Evolutionary conservation across 2,329 filamentous ascomycete genomes (phyloP).

Genomic region (Apiospora marii): DNA sequence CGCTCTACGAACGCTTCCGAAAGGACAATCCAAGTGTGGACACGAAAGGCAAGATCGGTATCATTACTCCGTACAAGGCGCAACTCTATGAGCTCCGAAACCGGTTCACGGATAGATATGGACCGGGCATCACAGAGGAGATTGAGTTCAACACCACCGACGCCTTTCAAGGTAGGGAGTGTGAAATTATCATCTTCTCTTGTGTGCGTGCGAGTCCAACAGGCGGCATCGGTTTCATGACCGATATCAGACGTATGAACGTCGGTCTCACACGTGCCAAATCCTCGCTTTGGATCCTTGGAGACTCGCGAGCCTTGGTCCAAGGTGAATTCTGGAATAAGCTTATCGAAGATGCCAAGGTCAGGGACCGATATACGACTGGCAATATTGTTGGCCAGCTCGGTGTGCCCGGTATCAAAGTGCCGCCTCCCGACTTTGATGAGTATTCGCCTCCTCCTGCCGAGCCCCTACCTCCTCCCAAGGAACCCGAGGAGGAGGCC

Average conservation of each 20-base stretch:
- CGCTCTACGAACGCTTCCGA: slow-evolving; percentile 81
- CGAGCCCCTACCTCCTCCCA: not conserved
- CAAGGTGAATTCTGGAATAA: slow-evolving; percentile 92
- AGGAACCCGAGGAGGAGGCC: not conserved
- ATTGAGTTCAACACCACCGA: slow-evolving; percentile 99
- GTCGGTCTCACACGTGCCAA: slow-evolving; percentile 97
- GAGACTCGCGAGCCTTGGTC: slow-evolving; percentile 85
- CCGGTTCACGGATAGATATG: slow-evolving; percentile 77
- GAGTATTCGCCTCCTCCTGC: slow-evolving; percentile 9
- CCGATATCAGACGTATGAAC: slow-evolving; percentile 98
- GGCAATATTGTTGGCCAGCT: slow-evolving; percentile 64
- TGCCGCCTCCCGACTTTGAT: slow-evolving; percentile 38
- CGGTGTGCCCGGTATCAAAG: slow-evolving; percentile 50
- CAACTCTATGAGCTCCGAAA: slow-evolving; percentile 83
- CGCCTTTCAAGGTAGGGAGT: slow-evolving; percentile 95
- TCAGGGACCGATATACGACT: slow-evolving; percentile 77
- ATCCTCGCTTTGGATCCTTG: slow-evolving; percentile 94
- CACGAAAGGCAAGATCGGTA: slow-evolving; percentile 85
- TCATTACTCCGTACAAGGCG: slow-evolving; percentile 98
- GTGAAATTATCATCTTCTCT: slow-evolving; percentile 98
- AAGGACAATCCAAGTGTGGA: slow-evolving; percentile 74
- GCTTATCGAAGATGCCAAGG: slow-evolving; percentile 82
- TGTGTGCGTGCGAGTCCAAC: slow-evolving; percentile 93
- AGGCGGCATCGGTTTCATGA: slow-evolving; percentile 97
- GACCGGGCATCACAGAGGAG: slow-evolving; percentile 74